Conservation (phyloP, 1,284 basidiomycete genomes). For the Caloboletus inedulis region DNA sequence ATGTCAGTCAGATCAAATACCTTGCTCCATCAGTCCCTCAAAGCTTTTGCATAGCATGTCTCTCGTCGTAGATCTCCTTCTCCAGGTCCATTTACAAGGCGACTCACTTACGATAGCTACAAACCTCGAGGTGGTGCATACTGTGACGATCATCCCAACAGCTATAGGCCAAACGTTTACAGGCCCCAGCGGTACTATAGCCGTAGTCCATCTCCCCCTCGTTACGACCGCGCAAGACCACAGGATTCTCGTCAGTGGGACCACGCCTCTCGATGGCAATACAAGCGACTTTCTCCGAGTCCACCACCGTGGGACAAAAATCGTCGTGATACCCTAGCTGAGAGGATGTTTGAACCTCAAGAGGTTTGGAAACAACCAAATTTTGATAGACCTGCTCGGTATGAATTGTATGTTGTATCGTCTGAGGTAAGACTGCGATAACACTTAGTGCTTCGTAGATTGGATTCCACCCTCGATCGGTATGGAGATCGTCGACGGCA, state of each 20-base stretch:
- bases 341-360: constrained; percentile 67
- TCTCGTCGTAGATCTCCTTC: constrained; percentile 45
- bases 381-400: constrained; percentile 32
- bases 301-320: constrained; percentile 33
- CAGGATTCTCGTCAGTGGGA: constrained; percentile 35
- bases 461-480: constrained; percentile 28
- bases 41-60: constrained; percentile 39
- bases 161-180: constrained; percentile 40
- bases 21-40: constrained; percentile 19
- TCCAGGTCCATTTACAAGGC: constrained; percentile 40
- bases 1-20: constrained; percentile 34
- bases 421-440: constrained; percentile 25
- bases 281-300: constrained; percentile 33
- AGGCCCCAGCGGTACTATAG: constrained; percentile 40
- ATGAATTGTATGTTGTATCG: constrained; percentile 21
- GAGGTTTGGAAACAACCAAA: constrained; percentile 65
- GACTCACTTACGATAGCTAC: constrained; percentile 51
- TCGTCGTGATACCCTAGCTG: constrained; percentile 44
- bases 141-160: constrained; percentile 41
- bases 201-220: constrained; percentile 52
- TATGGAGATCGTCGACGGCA: constrained; percentile 34
- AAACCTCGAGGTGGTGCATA: constrained; percentile 40
- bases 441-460: constrained; percentile 21
- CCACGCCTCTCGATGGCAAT: constrained; percentile 30
- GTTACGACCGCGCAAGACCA: constrained; percentile 39